phyloP scores from a whole-genome alignment of 306 rosid genomes.

The Quercus suber region DNA sequence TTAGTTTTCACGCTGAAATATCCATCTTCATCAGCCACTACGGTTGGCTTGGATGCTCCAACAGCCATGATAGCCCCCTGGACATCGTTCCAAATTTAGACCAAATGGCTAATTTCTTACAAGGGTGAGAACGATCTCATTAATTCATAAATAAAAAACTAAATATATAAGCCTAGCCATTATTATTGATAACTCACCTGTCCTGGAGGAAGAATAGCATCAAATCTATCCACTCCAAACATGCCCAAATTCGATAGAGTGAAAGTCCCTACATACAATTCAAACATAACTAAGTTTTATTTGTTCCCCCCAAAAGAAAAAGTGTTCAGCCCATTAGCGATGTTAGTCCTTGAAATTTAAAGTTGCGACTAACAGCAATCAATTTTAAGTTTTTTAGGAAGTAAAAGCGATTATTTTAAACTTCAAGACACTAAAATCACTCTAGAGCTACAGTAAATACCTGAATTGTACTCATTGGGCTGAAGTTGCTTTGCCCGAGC shows the following conservation, averaged over 20 bases:
- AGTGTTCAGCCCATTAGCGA: no score
- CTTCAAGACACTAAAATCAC: no score
- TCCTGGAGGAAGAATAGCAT: conserved; percentile 98
- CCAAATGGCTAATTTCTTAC: conserved; percentile 11
- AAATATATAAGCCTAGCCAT: neutral
- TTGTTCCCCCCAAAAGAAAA: neutral
- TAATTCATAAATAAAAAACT: neutral
- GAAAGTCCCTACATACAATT: conserved; percentile 65
- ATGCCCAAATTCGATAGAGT: conserved; percentile 93
- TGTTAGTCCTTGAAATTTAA: no score
- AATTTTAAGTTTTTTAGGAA: no score
- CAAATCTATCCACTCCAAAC: conserved; percentile 94
- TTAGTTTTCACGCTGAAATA: conserved; percentile 74
- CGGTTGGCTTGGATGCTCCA: conserved; percentile 90
- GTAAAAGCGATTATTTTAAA: no score
- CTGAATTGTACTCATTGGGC: conserved; percentile 88
- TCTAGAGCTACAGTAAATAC: conserved; percentile 21
- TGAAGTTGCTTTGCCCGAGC: conserved; percentile 90
- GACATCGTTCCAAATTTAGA: conserved; percentile 22
- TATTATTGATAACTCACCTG: conserved; percentile 49
- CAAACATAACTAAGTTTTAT: neutral
- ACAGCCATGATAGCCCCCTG: conserved; percentile 99
- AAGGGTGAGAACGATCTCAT: conserved; percentile 1
- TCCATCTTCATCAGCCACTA: conserved; percentile 67
- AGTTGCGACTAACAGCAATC: no score